Conservation (phyloP, 768 basidiomycete species). For the Pleurotus djamor region DNA sequence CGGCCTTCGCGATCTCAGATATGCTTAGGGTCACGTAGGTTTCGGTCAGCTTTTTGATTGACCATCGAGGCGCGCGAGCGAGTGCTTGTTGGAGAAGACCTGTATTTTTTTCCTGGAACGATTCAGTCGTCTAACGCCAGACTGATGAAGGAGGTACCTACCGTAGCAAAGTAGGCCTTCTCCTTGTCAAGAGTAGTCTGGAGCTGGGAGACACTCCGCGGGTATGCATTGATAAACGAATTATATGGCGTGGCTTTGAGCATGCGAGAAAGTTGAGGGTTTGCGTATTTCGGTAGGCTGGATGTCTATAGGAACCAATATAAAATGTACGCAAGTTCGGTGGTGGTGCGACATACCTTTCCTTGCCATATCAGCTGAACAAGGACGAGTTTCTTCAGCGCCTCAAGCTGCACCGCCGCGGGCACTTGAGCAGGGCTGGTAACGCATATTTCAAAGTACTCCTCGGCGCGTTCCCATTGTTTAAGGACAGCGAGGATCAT, state of each 20-base stretch:
- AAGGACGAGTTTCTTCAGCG: constrained; percentile 78
- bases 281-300: constrained; percentile 73
- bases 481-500: constrained; percentile 64
- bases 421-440: constrained; percentile 56
- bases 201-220: constrained; percentile 46
- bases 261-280: constrained; percentile 51
- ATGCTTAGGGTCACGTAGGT: constrained; percentile 82
- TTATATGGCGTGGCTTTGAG: constrained; percentile 71
- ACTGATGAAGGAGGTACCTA: constrained; percentile 25
- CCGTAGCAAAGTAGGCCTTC: constrained; percentile 44
- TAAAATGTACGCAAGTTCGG: background rate
- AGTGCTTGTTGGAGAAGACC: constrained; percentile 71
- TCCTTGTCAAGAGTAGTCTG: constrained; percentile 54
- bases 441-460: constrained; percentile 79
- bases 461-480: constrained; percentile 67
- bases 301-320: constrained; percentile 27
- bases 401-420: constrained; percentile 79
- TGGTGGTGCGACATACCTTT: constrained; percentile 41
- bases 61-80: constrained; percentile 72
- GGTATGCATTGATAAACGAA: constrained; percentile 64
- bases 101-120: constrained; percentile 61
- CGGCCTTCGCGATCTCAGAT: constrained; percentile 61
- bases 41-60: constrained; percentile 74
- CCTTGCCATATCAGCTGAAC: constrained; percentile 80
- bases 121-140: background rate